phyloP scores from a whole-genome alignment of 306 rosid genomes.

The Medicago arabica region DNA sequence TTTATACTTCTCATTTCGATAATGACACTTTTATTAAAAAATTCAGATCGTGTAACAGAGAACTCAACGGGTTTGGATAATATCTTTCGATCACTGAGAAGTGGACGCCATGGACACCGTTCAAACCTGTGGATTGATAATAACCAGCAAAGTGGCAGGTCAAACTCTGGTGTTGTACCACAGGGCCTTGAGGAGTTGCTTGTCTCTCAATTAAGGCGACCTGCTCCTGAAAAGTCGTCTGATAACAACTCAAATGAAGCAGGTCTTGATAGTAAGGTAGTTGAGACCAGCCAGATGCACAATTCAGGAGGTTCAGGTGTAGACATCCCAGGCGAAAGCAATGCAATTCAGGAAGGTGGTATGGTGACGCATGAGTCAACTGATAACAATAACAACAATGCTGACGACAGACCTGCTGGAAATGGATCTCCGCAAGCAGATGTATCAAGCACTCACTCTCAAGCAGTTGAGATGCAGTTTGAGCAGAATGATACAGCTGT shows the following conservation, averaged over 20 bases:
- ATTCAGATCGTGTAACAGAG: conserved; percentile 68
- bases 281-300: conserved; percentile 55
- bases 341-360: conserved; percentile 55
- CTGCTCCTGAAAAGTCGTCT: conserved; percentile 64
- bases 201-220: conserved; percentile 85
- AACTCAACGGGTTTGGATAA: conserved; percentile 75
- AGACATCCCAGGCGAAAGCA: conserved; percentile 59
- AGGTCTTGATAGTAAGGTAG: conserved; percentile 54
- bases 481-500: conserved; percentile 76
- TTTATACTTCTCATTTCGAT: conserved; percentile 10
- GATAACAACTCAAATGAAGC: conserved; percentile 52
- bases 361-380: conserved; percentile 44
- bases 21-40: not conserved
- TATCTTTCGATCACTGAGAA: conserved; percentile 85
- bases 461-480: conserved; percentile 85
- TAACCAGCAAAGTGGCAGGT: conserved; percentile 77
- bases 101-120: conserved; percentile 95
- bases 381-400: conserved; percentile 45
- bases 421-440: conserved; percentile 60
- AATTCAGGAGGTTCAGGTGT: conserved; percentile 58
- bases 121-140: conserved; percentile 83
- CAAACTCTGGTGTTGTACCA: conserved; percentile 66
- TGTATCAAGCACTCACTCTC: conserved; percentile 56
- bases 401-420: conserved; percentile 58
- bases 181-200: conserved; percentile 94